Conservation (phyloP, 331 rosid genomes). For the Pyracantha coccinea region DNA sequence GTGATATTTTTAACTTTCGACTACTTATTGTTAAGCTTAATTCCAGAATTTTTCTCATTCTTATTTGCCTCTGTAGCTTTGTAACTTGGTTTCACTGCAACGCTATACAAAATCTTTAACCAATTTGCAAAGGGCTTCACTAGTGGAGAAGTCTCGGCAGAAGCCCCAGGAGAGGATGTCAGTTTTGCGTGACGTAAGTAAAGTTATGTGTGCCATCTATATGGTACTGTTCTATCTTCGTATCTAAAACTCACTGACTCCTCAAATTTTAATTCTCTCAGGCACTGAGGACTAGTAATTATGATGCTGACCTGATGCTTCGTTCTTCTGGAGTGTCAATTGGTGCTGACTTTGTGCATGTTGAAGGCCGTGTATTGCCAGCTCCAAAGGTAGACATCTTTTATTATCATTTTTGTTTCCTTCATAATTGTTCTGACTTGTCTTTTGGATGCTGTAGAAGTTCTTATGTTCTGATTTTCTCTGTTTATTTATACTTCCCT, state of each 20-base stretch:
- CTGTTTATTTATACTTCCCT: neutral
- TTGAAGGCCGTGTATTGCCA: constrained; percentile 81
- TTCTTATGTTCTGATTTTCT: neutral
- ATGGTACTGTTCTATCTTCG: neutral
- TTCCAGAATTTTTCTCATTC: neutral
- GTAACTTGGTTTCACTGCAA: constrained; percentile 68
- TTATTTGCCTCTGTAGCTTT: constrained; percentile 36
- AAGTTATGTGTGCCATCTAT: neutral
- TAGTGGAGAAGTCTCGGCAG: constrained; percentile 86
- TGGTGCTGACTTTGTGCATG: constrained; percentile 39
- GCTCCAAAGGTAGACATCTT: constrained; percentile 56
- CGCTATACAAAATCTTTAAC: constrained; percentile 72
- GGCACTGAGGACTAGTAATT: constrained; percentile 54
- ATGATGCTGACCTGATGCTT: constrained; percentile 68
- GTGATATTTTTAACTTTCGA: constrained; percentile 14
- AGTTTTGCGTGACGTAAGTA: constrained; percentile 50
- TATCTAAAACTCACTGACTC: neutral
- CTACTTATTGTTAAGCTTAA: neutral
- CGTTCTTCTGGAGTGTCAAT: constrained; percentile 55
- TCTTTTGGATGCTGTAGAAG: neutral
- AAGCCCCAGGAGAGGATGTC: constrained; percentile 79
- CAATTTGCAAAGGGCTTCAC: constrained; percentile 57
- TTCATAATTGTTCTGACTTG: neutral
- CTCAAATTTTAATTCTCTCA: constrained; percentile 14
- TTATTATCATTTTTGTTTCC: neutral